Conservation (phyloP, 2,329 filamentous ascomycete genomes). For the Elsinoe australis region DNA sequence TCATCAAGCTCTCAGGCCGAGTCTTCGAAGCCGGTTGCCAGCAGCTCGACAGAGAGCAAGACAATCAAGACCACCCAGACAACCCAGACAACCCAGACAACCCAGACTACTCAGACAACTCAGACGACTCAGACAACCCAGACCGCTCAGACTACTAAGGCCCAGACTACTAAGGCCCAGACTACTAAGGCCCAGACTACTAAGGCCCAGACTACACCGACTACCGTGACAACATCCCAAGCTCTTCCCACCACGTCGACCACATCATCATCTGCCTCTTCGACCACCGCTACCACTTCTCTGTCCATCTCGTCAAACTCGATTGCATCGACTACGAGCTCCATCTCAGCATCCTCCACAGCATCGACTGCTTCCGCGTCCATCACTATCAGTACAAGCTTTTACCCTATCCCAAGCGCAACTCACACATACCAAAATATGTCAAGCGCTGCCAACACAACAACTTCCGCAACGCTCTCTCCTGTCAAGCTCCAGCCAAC, state of each 20-base stretch:
- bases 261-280: no score
- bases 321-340: not conserved
- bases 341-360: not conserved
- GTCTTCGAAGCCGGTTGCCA: not conserved
- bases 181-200: not conserved
- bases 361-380: not conserved
- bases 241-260: no score
- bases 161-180: not conserved
- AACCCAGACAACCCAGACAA: not conserved
- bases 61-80: not conserved
- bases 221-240: no score
- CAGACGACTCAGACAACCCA: no score
- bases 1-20: not conserved
- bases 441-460: not conserved
- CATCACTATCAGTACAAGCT: not conserved
- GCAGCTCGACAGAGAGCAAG: not conserved
- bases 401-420: not conserved
- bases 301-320: no score
- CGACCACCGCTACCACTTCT: no score
- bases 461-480: not conserved
- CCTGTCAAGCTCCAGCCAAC: slow-evolving; percentile 4
- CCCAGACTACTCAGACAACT: no score
- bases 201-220: no score
- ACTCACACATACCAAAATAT: slow-evolving; percentile 10
- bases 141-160: not conserved